These are phyloP conservation scores for Rubroshorea leprosula DNA, from an alignment of 345 rosid species.

Conservation along the genomic window DNA sequence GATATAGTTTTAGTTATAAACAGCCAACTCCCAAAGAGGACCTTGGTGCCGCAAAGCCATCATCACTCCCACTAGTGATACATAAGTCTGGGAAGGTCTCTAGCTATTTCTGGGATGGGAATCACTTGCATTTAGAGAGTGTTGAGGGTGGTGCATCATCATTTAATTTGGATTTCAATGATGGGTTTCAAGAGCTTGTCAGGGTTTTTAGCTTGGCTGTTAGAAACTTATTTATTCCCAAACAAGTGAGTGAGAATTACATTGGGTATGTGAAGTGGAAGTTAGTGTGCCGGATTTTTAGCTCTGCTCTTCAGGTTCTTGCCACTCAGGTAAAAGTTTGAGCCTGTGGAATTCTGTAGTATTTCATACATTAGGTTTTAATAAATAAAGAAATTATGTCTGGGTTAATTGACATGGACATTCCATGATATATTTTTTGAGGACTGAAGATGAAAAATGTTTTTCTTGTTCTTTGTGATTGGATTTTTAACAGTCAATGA, in stretches of 20 bases:
- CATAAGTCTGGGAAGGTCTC: conserved; percentile 43
- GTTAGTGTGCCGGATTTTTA: conserved; percentile 77
- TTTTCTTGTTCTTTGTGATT: conserved; percentile 8
- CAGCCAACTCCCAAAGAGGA: conserved; percentile 25
- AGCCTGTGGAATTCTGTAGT: not conserved
- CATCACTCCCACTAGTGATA: conserved; percentile 45
- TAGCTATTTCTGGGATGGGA: conserved; percentile 60
- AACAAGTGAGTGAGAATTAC: conserved; percentile 54
- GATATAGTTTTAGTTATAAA: conserved; percentile 37
- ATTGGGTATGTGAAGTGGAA: conserved; percentile 83
- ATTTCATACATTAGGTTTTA: not conserved
- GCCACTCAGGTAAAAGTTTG: conserved; percentile 70
- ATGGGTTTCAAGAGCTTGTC: conserved; percentile 33
- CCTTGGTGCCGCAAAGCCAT: conserved; percentile 12
- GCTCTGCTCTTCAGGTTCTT: conserved; percentile 89
- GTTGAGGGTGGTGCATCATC: conserved; percentile 38
- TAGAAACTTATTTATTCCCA: conserved; percentile 70
- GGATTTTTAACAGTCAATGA: conserved; percentile 55
- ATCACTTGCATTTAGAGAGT: conserved; percentile 29
- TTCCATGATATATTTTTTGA: not conserved
- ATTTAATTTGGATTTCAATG: conserved; percentile 28
- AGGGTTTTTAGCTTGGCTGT: conserved; percentile 34
- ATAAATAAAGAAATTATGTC: not conserved
- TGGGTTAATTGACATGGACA: not conserved
- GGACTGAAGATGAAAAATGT: not conserved